A percentile compares a stretch with the other conserved stretches of the same genome.
Conservation (phyloP, 2,329 filamentous ascomycete genomes). For the Dendryphion nanum region DNA sequence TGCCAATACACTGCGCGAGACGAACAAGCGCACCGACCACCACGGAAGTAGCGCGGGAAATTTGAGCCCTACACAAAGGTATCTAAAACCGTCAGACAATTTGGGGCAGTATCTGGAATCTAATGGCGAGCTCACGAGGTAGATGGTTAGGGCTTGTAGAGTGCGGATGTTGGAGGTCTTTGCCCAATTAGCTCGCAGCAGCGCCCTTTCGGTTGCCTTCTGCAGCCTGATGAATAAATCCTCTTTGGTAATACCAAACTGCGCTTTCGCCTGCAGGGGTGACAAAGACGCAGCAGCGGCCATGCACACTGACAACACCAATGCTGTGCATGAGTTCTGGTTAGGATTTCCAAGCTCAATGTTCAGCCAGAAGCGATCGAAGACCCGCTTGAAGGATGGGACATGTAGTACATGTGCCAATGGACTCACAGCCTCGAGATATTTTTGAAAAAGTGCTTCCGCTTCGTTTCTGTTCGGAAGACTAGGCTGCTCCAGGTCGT, state of each 20-base stretch:
- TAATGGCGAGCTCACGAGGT: slow-evolving; percentile 22
- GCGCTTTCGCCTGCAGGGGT: slow-evolving; percentile 37
- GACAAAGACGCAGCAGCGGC: slow-evolving; percentile 38
- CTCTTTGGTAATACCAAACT: slow-evolving; percentile 39
- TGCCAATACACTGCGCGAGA: slow-evolving; percentile 39
- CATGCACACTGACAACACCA: slow-evolving; percentile 38
- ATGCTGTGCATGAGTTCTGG: slow-evolving; percentile 37
- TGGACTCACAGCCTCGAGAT: slow-evolving; percentile 36
- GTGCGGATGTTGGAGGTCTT: slow-evolving; percentile 40
- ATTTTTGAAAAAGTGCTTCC: slow-evolving; percentile 34
- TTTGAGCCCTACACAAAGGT: slow-evolving; percentile 37
- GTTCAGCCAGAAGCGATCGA: slow-evolving; percentile 39
- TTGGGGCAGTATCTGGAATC: background rate
- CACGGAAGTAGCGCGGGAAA: slow-evolving; percentile 38
- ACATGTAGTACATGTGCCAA: slow-evolving; percentile 39
- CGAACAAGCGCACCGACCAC: slow-evolving; percentile 39
- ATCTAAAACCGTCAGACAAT: slow-evolving; percentile 23
- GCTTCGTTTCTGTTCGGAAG: slow-evolving; percentile 36
- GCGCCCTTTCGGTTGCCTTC: slow-evolving; percentile 36
- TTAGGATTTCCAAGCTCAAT: slow-evolving; percentile 35
- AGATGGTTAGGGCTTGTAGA: slow-evolving; percentile 38
- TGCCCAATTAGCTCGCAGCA: slow-evolving; percentile 38
- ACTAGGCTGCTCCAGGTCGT: slow-evolving; percentile 28
- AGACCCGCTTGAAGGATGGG: slow-evolving; percentile 37
- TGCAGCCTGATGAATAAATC: slow-evolving; percentile 35